Percentiles rank a stretch among this genome's conserved stretches.
phyloP scores from a whole-genome alignment of 208 protist species.

The Trypanosoma avium region DNA sequence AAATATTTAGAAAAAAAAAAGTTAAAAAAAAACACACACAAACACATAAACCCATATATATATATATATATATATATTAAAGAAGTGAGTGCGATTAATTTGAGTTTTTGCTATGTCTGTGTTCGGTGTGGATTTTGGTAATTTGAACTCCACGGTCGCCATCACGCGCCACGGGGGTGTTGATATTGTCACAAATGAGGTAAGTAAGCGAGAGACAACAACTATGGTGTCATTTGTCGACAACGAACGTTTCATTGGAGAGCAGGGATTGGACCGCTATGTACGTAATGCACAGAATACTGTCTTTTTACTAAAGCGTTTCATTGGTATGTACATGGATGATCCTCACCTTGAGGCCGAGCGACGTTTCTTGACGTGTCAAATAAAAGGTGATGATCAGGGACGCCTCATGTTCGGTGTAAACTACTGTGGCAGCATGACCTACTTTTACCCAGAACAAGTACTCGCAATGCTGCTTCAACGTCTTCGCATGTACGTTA shows the following conservation, averaged over 20 bases:
- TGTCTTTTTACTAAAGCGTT: slow-evolving; percentile 81
- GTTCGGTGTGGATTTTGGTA: slow-evolving; percentile 92
- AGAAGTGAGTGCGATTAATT: too few relatives aligned
- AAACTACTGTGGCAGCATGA: slow-evolving; percentile 72
- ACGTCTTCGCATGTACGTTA: slow-evolving; percentile 77
- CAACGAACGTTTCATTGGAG: slow-evolving; percentile 89
- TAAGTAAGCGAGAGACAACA: slow-evolving; percentile 86
- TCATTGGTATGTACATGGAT: slow-evolving; percentile 86
- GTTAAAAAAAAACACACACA: too few relatives aligned
- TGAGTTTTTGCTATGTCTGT: slow-evolving; percentile 71
- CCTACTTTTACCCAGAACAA: slow-evolving; percentile 89
- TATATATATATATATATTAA: too few relatives aligned
- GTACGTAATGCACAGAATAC: slow-evolving; percentile 89
- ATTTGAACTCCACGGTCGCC: slow-evolving; percentile 84
- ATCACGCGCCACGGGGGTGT: slow-evolving; percentile 87
- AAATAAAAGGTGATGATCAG: slow-evolving; percentile 54
- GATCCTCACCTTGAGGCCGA: slow-evolving; percentile 59
- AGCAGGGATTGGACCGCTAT: slow-evolving; percentile 76
- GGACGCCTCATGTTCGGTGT: slow-evolving; percentile 83
- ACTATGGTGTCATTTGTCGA: slow-evolving; percentile 89
- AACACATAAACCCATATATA: too few relatives aligned
- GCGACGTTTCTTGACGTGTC: slow-evolving; percentile 63
- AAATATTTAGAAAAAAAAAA: too few relatives aligned
- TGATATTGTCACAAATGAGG: slow-evolving; percentile 91
- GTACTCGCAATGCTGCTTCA: slow-evolving; percentile 91